A percentile compares a stretch with the other conserved stretches of the same genome.
Conservation (phyloP, 176 grass and related monocot genomes). For the Cenchrus americanus region DNA sequence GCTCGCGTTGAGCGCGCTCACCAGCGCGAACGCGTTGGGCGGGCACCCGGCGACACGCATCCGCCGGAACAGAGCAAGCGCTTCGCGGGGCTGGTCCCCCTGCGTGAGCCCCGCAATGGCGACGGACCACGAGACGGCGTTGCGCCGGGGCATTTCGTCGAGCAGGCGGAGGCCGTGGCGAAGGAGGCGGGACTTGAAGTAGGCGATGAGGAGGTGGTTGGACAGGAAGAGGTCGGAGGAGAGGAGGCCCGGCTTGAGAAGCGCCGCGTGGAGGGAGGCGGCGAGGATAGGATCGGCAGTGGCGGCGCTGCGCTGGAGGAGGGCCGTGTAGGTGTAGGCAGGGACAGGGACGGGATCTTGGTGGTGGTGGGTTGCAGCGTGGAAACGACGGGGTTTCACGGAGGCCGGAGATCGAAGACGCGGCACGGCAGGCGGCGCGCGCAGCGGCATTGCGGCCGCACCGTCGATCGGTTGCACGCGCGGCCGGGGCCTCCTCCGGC, state of each 20-base stretch:
- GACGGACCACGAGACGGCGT: constrained; percentile 61
- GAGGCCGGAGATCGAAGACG: background rate
- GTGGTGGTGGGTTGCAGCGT: background rate
- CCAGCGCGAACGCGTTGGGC: constrained; percentile 70
- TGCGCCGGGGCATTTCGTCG: constrained; percentile 63
- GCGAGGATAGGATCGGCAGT: constrained; percentile 37
- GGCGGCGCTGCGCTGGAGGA: constrained; percentile 53
- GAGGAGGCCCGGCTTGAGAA: constrained; percentile 54
- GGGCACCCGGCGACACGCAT: constrained; percentile 48
- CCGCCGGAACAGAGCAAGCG: constrained; percentile 49
- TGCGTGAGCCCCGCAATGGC: constrained; percentile 58
- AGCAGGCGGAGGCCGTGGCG: constrained; percentile 55
- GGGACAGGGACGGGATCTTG: background rate
- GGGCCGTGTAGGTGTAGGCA: constrained; percentile 15
- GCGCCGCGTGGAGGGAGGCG: constrained; percentile 46
- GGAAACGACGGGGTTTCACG: background rate
- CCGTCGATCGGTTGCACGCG: background rate
- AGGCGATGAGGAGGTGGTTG: constrained; percentile 75
- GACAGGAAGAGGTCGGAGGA: constrained; percentile 45
- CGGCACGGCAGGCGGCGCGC: background rate
- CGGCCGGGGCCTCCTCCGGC: background rate
- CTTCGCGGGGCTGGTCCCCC: constrained; percentile 30
- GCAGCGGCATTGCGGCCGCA: background rate
- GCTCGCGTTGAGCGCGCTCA: constrained; percentile 60
- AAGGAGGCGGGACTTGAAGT: constrained; percentile 42